These are phyloP conservation scores for Linderniella brevidens DNA, from an alignment of 257 asterid species.

Conservation along the genomic window DNA sequence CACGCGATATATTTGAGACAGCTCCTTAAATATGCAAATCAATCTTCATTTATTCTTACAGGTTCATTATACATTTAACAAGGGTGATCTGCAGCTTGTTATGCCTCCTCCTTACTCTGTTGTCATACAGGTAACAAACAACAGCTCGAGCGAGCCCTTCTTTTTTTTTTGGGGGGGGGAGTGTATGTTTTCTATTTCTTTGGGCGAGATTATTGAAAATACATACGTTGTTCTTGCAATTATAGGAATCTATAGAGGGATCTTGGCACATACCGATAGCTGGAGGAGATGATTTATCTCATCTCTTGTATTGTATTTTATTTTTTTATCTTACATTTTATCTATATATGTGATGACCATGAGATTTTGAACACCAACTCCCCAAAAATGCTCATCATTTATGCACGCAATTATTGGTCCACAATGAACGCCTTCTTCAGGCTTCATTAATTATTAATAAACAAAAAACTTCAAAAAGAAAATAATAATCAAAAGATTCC, in stretches of 20 bases:
- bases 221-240: neutral
- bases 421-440: too few species aligned
- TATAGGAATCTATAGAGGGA: constrained; percentile 54
- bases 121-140: constrained; percentile 48
- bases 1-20: neutral
- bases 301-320: too few species aligned
- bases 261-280: constrained; percentile 83
- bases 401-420: too few species aligned
- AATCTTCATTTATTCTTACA: constrained; percentile 14
- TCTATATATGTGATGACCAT: too few species aligned
- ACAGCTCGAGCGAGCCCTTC: neutral
- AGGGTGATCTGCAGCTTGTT: constrained; percentile 37
- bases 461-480: too few species aligned
- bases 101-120: constrained; percentile 76
- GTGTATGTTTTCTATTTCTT: neutral
- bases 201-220: neutral
- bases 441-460: too few species aligned
- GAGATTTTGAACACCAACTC: too few species aligned
- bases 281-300: constrained; percentile 13
- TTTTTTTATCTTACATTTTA: too few species aligned
- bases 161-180: neutral
- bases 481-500: too few species aligned
- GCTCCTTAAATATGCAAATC: neutral
- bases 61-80: constrained; percentile 54
- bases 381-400: too few species aligned